These are phyloP conservation scores for Pelagophyceae sp. DNA, from an alignment of 352 stramenopile species.

Conservation along the genomic window DNA sequence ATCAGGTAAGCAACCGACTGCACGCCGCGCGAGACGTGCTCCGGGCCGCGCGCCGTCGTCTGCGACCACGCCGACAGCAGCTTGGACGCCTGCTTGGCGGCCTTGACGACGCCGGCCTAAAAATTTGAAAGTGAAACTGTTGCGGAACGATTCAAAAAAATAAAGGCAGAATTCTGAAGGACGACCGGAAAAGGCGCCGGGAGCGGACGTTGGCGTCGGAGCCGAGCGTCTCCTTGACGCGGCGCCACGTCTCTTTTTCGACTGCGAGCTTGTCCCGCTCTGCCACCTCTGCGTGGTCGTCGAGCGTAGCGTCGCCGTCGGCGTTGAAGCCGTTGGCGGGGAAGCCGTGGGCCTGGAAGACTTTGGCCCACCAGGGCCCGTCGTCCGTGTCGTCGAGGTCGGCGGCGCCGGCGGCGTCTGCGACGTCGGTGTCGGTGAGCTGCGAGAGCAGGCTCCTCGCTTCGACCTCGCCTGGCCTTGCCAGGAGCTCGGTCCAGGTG, in stretches of 20 bases:
- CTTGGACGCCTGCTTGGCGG: neutral
- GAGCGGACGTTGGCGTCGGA: neutral
- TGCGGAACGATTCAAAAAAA: neutral
- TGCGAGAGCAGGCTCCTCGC: neutral
- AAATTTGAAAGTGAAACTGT: neutral
- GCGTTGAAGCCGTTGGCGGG: neutral
- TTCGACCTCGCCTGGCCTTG: neutral
- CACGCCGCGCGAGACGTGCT: neutral
- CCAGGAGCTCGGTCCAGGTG: neutral
- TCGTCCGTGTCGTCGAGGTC: neutral
- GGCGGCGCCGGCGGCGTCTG: no score
- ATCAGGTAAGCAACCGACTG: neutral
- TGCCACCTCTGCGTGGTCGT: neutral
- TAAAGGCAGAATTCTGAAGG: neutral
- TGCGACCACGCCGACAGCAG: neutral
- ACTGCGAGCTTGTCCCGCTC: neutral
- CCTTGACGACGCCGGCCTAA: neutral
- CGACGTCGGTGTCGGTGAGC: neutral
- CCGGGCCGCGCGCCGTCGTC: no score
- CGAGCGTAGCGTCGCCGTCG: neutral
- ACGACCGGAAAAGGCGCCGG: neutral
- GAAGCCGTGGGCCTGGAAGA: neutral
- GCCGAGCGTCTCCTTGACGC: neutral
- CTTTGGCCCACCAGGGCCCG: neutral
- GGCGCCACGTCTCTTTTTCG: neutral